Conservation (phyloP, 2,329 filamentous ascomycete species). For the Cladosporium sphaerospermum region DNA sequence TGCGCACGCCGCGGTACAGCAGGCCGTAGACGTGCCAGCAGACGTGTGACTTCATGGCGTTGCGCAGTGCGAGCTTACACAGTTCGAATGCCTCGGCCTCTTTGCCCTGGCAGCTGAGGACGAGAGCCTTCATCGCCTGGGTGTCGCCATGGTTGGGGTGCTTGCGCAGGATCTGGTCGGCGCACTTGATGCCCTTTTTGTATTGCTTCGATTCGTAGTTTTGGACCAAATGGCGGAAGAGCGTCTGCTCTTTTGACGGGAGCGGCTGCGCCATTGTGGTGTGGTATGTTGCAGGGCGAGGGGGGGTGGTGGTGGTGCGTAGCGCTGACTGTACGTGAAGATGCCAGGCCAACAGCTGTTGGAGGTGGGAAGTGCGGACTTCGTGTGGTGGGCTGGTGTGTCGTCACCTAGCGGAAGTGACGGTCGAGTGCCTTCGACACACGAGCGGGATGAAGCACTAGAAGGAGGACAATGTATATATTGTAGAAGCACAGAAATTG, state of each 20-base stretch:
- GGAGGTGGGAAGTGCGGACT: background rate
- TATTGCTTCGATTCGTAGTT: conserved; percentile 98
- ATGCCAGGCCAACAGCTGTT: background rate
- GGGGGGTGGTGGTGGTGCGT: background rate
- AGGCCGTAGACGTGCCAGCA: conserved; percentile 99
- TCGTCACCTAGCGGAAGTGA: background rate
- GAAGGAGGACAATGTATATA: too few relatives aligned
- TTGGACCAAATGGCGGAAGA: conserved; percentile 92
- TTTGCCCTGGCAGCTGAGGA: conserved; percentile 87
- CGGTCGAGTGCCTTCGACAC: too few relatives aligned
- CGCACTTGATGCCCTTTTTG: conserved; percentile 89
- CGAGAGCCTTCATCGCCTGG: conserved; percentile 97
- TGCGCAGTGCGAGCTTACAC: conserved; percentile 84
- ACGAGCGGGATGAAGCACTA: too few relatives aligned
- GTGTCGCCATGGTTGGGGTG: conserved; percentile 95
- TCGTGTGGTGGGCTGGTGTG: background rate
- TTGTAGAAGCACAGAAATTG: too few relatives aligned
- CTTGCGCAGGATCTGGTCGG: conserved; percentile 94
- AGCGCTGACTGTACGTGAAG: background rate
- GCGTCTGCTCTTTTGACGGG: conserved; percentile 80
- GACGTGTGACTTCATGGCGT: conserved; percentile 98
- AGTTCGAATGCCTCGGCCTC: conserved; percentile 89
- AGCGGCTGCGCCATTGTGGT: conserved; percentile 46
- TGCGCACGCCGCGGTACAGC: conserved; percentile 88
- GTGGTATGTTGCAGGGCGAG: background rate